Base-by-base conservation (phyloP, 371 early-diverging fungal genomes). In the Rhizopus microsporus region DNA sequence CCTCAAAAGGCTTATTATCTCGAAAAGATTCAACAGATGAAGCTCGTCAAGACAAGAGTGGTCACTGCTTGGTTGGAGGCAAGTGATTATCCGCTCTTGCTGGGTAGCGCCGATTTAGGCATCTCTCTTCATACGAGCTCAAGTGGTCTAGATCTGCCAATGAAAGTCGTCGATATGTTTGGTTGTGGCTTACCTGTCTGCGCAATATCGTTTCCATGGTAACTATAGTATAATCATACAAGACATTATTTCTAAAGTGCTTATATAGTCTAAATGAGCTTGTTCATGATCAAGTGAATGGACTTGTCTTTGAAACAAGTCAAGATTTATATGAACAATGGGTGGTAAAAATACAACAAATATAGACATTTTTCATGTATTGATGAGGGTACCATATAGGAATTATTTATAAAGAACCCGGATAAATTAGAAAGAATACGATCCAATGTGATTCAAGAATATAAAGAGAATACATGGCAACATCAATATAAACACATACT, bases 151-250 rank as follows among this genome's bases (percentile, higher is more conserved):
- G 98, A 98, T 74, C 69, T 98, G 50, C 98, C 98, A 4, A 98
- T 98, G 98, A 98, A 98, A 72, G 87, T 97, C 0, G 93, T 97
- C 2, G 98, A 98, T 71, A 95, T 98, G 97, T 93, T 97, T 86
- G 98, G 97, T 3, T 92, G 93, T 70, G 94, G 93, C 0, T 64
- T 95, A 8, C 96, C 98, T 3, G 96, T 93, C 13, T 90, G 89
- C 65, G 94, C 97, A 0, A 71, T 87, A 49, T 60, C 68, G 4
- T 98, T 91, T 61, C 67, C 75, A 13, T 88, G 88, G 89, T 85
- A 77, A 58, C 29, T 7, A 33, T 3, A 23, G 2, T 16, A 12
- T 8, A 29, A 7, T 5, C 4, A 16, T 3, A 7, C 13, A 13
- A 37, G 5, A 32, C 23, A 29, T n/a, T n/a, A 31, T 50, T 5